Percentiles rank a stretch among this genome's conserved stretches.
Evolutionary conservation across 2,329 filamentous ascomycete species (phyloP).

Genomic region (Fusarium dlaminii): DNA sequence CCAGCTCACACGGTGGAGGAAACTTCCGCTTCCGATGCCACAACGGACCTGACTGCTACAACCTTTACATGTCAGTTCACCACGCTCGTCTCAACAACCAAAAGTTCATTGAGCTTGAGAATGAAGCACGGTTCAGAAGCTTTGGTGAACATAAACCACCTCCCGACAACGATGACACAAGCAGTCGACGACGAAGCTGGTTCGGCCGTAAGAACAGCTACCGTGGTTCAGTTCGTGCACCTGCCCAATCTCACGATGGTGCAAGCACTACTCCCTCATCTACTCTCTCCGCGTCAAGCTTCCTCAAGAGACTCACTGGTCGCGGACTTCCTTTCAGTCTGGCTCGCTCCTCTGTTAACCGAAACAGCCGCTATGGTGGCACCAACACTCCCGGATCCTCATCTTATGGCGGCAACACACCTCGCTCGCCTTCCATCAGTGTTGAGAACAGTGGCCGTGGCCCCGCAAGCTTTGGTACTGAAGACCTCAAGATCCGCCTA

Average conservation of each 20-base stretch:
- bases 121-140: conserved; percentile 75
- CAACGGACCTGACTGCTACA: conserved; percentile 79
- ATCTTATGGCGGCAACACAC: conserved; percentile 59
- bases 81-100: conserved; percentile 90
- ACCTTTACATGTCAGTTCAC: conserved; percentile 87
- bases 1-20: conserved; percentile 66
- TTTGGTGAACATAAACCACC: conserved; percentile 68
- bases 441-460: conserved; percentile 61
- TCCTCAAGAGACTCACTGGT: conserved; percentile 80
- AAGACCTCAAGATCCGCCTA: conserved; percentile 84
- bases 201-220: conserved; percentile 73
- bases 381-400: conserved; percentile 69
- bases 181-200: conserved; percentile 63
- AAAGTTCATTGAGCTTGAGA: conserved; percentile 77
- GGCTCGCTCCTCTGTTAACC: conserved; percentile 77
- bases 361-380: conserved; percentile 63
- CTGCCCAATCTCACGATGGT: conserved; percentile 75
- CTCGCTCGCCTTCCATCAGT: conserved; percentile 67
- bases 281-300: conserved; percentile 76
- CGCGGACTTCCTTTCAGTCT: conserved; percentile 82
- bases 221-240: conserved; percentile 69
- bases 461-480: conserved; percentile 69
- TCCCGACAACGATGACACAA: conserved; percentile 59
- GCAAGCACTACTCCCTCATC: conserved; percentile 71
- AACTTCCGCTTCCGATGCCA: conserved; percentile 93